Evolutionary conservation across 441 rosid genomes (phyloP).

Genomic region (Pelargonium fulgidum): DNA sequence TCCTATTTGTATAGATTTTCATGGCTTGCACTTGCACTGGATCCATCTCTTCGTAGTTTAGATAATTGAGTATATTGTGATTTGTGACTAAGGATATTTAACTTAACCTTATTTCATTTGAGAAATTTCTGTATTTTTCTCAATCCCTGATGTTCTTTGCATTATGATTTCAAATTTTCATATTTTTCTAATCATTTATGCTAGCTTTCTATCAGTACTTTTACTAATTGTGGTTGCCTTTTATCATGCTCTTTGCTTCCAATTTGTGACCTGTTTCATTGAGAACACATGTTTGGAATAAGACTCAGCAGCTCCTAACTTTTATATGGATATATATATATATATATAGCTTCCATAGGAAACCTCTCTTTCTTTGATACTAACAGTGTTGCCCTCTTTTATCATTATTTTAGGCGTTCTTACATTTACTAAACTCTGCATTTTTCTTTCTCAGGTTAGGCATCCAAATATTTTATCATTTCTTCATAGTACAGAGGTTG

Average conservation of each 20-base stretch:
- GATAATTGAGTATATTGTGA: too few relatives aligned
- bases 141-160: too few relatives aligned
- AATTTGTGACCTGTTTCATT: background rate
- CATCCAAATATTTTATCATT: constrained; percentile 94
- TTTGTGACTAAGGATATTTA: too few relatives aligned
- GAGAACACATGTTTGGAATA: constrained; percentile 3
- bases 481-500: constrained; percentile 91
- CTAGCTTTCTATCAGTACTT: too few relatives aligned
- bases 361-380: background rate
- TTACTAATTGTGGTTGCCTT: background rate
- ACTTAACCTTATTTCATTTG: too few relatives aligned
- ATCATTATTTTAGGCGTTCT: background rate
- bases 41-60: too few relatives aligned
- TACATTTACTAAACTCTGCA: background rate
- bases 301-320: background rate
- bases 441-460: constrained; percentile 59
- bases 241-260: background rate
- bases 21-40: too few relatives aligned
- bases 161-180: too few relatives aligned
- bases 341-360: background rate
- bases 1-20: too few relatives aligned
- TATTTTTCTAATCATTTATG: too few relatives aligned
- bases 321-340: background rate
- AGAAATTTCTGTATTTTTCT: too few relatives aligned
- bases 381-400: background rate